These are phyloP conservation scores for Narthecium ossifragum DNA, from an alignment of 106 monocot species.

Conservation along the genomic window DNA sequence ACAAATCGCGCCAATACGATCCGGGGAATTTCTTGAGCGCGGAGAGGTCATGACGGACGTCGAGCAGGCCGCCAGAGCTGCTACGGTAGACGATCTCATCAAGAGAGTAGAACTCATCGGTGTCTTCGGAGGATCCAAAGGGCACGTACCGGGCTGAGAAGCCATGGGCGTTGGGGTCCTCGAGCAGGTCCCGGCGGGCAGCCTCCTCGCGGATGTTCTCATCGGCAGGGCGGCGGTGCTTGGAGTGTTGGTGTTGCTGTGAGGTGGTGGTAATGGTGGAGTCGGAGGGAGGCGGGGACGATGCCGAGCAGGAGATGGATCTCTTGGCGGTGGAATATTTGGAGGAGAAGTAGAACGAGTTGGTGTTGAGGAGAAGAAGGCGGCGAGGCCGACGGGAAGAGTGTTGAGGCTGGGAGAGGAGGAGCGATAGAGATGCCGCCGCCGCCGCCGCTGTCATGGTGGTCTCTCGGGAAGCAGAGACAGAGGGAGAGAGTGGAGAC, in stretches of 20 bases:
- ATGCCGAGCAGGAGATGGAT: not conserved
- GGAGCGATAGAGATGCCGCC: too few species aligned
- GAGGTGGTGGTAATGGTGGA: too few species aligned
- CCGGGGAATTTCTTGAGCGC: conserved; percentile 66
- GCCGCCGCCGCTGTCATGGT: too few species aligned
- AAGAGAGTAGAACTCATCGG: conserved; percentile 65
- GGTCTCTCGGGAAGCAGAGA: too few species aligned
- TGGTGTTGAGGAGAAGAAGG: too few species aligned
- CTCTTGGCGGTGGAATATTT: not conserved
- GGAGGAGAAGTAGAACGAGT: not conserved
- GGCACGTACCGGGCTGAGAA: conserved; percentile 71
- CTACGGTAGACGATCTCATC: conserved; percentile 90
- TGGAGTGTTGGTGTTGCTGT: too few species aligned
- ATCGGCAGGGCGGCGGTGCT: conserved; percentile 57
- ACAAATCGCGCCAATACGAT: conserved; percentile 71
- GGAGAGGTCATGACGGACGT: conserved; percentile 72
- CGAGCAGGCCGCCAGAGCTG: conserved; percentile 77
- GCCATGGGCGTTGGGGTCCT: conserved; percentile 19
- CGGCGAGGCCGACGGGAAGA: too few species aligned
- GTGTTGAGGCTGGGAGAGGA: too few species aligned
- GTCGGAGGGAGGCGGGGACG: too few species aligned
- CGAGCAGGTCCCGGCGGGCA: conserved; percentile 28
- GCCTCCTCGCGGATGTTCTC: conserved; percentile 93
- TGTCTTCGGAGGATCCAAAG: conserved; percentile 17
- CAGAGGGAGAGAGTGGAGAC: too few species aligned